Evolutionary conservation across 2,329 filamentous ascomycete species (phyloP).

Genomic region (Fusarium abutilonis): DNA sequence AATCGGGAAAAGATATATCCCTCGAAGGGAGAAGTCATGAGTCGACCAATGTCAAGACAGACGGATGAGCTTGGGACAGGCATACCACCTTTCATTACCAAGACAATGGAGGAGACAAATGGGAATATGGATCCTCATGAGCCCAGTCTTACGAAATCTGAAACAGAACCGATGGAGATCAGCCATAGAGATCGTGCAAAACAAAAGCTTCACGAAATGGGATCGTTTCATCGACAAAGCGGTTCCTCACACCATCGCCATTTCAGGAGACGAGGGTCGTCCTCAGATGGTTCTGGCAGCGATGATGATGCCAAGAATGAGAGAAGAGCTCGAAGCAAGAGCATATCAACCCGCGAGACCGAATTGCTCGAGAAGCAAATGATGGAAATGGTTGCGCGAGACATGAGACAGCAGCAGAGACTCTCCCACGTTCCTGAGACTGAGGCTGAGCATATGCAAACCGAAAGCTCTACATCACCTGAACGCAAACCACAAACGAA

Average conservation of each 20-base stretch:
- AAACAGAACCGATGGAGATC: conserved; percentile 59
- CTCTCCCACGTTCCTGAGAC: conserved; percentile 47
- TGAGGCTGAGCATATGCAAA: conserved; percentile 50
- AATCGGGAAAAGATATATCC: conserved; percentile 79
- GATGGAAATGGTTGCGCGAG: conserved; percentile 67
- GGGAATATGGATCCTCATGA: conserved; percentile 35
- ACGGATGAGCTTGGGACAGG: conserved; percentile 42
- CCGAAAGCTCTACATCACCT: conserved; percentile 48
- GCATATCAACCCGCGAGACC: conserved; percentile 59
- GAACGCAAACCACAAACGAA: conserved; percentile 46
- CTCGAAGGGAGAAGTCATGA: conserved; percentile 44
- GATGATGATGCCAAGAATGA: conserved; percentile 57
- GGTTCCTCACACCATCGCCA: conserved; percentile 61
- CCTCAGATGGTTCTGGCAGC: conserved; percentile 68
- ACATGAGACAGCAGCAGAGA: conserved; percentile 55
- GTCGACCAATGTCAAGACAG: conserved; percentile 48
- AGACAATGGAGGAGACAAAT: conserved; percentile 41
- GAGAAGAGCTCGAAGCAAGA: conserved; percentile 54
- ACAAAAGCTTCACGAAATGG: conserved; percentile 67
- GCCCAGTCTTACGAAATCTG: conserved; percentile 41
- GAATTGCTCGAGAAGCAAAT: conserved; percentile 70
- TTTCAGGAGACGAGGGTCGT: conserved; percentile 61
- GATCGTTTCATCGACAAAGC: conserved; percentile 63
- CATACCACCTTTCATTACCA: conserved; percentile 43
- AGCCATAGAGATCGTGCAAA: conserved; percentile 68